Evolutionary conservation across 805 yeast species (phyloP).

Genomic region (Monosporozyma servazzii): DNA sequence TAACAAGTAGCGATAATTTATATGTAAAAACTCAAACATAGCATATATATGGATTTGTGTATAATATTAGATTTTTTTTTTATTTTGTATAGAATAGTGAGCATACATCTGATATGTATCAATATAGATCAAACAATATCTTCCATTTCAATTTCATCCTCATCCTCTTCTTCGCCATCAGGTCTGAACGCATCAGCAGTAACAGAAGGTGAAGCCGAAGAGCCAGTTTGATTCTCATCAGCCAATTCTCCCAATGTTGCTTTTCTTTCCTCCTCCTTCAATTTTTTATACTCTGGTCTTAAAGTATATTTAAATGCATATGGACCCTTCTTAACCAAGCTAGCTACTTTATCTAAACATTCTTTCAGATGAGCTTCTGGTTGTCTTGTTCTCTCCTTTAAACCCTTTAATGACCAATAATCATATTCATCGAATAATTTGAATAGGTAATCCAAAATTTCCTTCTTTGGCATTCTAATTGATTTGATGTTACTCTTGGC

Average conservation of each 20-base stretch:
- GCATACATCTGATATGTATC: background rate
- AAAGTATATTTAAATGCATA: conserved; percentile 86
- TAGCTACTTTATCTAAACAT: conserved; percentile 82
- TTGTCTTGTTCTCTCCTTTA: conserved; percentile 88
- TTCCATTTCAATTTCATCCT: conserved; percentile 68
- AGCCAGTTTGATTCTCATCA: conserved; percentile 12
- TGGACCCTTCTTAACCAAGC: conserved; percentile 87
- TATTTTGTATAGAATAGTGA: background rate
- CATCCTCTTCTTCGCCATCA: conserved; percentile 50
- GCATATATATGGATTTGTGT: background rate
- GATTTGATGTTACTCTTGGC: conserved; percentile 50
- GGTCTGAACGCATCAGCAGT: conserved; percentile 14
- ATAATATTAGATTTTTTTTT: background rate
- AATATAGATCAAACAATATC: conserved; percentile 41
- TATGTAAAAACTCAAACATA: background rate
- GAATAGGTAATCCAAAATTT: conserved; percentile 79
- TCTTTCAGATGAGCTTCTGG: conserved; percentile 91
- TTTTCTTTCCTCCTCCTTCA: conserved; percentile 68
- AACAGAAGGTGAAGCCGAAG: background rate
- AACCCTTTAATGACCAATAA: conserved; percentile 92
- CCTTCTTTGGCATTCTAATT: conserved; percentile 88
- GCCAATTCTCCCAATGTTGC: conserved; percentile 49
- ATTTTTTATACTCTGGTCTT: conserved; percentile 79
- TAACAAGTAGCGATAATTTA: background rate
- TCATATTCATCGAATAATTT: conserved; percentile 88